A percentile compares a stretch with the other conserved stretches of the same genome.
These are phyloP conservation scores for Blastomyces emzantsi DNA, from an alignment of 2,329 filamentous ascomycete species.

Conservation along the genomic window DNA sequence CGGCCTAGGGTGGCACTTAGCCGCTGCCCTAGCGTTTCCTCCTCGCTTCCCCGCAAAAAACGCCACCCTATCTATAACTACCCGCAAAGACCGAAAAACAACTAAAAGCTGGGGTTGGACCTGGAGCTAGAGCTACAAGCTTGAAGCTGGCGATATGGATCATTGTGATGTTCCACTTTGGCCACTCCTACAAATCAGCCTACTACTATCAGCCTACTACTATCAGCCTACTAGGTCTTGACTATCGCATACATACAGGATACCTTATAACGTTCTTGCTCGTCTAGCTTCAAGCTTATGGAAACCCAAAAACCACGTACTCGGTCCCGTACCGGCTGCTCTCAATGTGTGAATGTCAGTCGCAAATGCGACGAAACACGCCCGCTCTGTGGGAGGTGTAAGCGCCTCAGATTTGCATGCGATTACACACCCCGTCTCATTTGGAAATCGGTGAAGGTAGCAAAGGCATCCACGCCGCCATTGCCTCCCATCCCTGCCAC, in stretches of 20 bases:
- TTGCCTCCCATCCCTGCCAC: neutral
- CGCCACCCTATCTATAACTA: no score
- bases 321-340: neutral
- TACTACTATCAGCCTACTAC: neutral
- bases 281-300: neutral
- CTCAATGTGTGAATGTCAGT: slow-evolving; percentile 3
- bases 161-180: neutral
- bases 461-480: neutral
- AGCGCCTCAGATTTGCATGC: neutral
- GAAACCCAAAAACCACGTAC: neutral
- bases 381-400: slow-evolving; percentile 1
- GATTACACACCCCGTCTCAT: slow-evolving; percentile 2
- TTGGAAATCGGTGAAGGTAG: neutral
- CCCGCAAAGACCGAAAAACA: neutral
- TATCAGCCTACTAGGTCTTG: neutral
- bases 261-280: neutral
- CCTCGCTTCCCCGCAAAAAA: neutral
- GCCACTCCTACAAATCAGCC: neutral
- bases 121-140: neutral
- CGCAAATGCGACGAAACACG: neutral
- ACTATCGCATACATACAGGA: neutral
- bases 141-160: neutral
- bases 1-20: neutral
- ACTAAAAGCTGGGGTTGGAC: neutral
- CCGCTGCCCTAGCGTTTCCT: neutral